Evolutionary conservation across 2,329 filamentous ascomycete genomes (phyloP).

Genomic region (Graphiopsis chlorocephala): DNA sequence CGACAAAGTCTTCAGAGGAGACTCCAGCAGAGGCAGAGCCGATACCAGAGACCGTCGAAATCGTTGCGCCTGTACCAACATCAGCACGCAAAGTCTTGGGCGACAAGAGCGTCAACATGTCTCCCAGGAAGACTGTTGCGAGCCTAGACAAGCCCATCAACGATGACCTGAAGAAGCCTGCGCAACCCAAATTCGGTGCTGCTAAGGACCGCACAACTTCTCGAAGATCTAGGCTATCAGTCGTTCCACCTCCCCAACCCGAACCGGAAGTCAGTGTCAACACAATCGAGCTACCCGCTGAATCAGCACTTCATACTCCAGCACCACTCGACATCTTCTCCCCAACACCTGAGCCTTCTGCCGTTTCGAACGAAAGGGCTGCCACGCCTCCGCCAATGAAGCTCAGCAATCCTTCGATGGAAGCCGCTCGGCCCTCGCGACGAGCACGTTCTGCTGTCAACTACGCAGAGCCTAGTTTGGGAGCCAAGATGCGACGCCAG

Average conservation of each 20-base stretch:
- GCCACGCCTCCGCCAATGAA: conserved; percentile 46
- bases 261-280: conserved; percentile 20
- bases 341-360: conserved; percentile 44
- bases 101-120: conserved; percentile 41
- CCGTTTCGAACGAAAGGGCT: conserved; percentile 26
- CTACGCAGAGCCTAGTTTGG: conserved; percentile 50
- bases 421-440: conserved; percentile 40
- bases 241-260: conserved; percentile 23
- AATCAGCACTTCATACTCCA: conserved; percentile 30
- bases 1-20: background rate
- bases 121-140: conserved; percentile 28
- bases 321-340: conserved; percentile 40
- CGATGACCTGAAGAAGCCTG: conserved; percentile 20
- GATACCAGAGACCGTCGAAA: background rate
- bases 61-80: background rate
- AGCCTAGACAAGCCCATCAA: conserved; percentile 18
- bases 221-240: conserved; percentile 24
- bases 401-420: conserved; percentile 35
- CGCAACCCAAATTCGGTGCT: conserved; percentile 16
- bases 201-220: conserved; percentile 28
- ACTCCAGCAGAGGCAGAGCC: conserved; percentile 9
- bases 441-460: conserved; percentile 47
- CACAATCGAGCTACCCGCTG: conserved; percentile 25
- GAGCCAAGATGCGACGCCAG: conserved; percentile 50
- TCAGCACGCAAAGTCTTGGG: conserved; percentile 36